Conservation (phyloP, 495 filamentous ascomycete species). For the Penicillium canariense region DNA sequence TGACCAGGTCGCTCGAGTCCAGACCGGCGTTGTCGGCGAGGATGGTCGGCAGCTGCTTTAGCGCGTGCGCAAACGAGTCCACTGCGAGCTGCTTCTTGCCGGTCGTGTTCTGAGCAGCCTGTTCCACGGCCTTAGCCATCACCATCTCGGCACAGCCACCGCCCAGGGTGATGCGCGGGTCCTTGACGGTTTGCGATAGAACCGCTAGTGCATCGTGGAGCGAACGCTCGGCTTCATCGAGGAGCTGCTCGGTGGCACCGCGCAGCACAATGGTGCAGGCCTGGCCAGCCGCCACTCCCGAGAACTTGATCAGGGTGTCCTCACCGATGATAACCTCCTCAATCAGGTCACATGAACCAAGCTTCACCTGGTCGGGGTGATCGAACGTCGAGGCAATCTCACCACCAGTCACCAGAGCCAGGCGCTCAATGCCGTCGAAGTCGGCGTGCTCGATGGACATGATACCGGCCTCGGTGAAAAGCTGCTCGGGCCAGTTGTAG, state of each 20-base stretch:
- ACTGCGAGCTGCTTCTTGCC: constrained; percentile 97
- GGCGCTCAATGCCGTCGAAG: constrained; percentile 94
- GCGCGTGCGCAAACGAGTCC: constrained; percentile 80
- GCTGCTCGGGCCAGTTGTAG: constrained; percentile 99
- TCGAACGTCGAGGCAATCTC: constrained; percentile 98
- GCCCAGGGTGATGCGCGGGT: constrained; percentile 89
- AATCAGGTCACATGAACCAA: constrained; percentile 91
- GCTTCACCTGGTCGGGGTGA: constrained; percentile 93
- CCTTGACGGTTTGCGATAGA: constrained; percentile 92
- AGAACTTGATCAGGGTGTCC: constrained; percentile 95
- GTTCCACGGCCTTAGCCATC: constrained; percentile 97
- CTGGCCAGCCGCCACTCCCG: constrained; percentile 88
- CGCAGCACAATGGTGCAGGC: constrained; percentile 97
- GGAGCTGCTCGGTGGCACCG: constrained; percentile 91
- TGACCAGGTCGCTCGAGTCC: constrained; percentile 90
- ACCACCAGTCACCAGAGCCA: constrained; percentile 92
- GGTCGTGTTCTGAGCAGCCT: constrained; percentile 87
- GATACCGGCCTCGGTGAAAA: constrained; percentile 96
- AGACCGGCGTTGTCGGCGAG: constrained; percentile 96
- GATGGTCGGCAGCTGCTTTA: constrained; percentile 93
- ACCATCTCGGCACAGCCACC: constrained; percentile 98
- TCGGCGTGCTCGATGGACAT: constrained; percentile 98
- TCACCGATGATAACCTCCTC: constrained; percentile 98
- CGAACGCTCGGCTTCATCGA: constrained; percentile 95
- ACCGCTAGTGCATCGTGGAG: constrained; percentile 96